Conservation (phyloP, 2,329 filamentous ascomycete species). For the Coccinonectria pachysandricola region DNA sequence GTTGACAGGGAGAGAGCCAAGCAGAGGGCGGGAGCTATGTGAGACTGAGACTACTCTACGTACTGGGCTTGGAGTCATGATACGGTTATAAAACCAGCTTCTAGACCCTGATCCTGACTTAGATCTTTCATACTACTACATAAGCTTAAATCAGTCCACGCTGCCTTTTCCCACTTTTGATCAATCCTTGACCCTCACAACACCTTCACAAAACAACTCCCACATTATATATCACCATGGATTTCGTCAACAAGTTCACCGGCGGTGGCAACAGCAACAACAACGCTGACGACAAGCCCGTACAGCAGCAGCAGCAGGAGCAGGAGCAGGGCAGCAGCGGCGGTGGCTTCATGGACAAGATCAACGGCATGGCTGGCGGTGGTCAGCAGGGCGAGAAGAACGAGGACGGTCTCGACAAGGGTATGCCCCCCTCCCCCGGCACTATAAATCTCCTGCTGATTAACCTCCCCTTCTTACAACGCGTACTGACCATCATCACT, state of each 20-base stretch:
- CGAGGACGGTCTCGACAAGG: conserved; percentile 75
- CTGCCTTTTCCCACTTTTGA: conserved; percentile 31
- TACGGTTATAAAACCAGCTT: no score
- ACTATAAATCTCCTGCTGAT: conserved; percentile 1
- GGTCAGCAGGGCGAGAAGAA: conserved; percentile 69
- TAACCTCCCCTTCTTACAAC: no score
- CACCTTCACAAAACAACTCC: conserved; percentile 1
- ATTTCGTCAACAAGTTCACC: conserved; percentile 43
- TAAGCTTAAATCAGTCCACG: no score
- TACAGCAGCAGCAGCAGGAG: conserved; percentile 16
- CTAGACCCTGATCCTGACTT: no score
- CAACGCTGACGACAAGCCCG: conserved; percentile 19
- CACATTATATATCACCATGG: conserved; percentile 30
- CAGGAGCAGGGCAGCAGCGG: conserved; percentile 26
- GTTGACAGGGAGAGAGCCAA: no score
- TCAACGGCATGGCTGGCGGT: conserved; percentile 63
- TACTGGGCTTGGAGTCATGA: no score
- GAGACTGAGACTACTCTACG: no score
- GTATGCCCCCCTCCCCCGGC: conserved; percentile 30
- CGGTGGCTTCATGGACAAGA: conserved; percentile 55
- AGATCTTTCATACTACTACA: no score
- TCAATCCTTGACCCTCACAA: background rate
- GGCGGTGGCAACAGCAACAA: conserved; percentile 28
- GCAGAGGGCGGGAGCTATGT: no score
- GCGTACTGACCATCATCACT: no score